Evolutionary conservation across 1,284 basidiomycete genomes (phyloP).

Genomic region (Rhodotorula sp.): DNA sequence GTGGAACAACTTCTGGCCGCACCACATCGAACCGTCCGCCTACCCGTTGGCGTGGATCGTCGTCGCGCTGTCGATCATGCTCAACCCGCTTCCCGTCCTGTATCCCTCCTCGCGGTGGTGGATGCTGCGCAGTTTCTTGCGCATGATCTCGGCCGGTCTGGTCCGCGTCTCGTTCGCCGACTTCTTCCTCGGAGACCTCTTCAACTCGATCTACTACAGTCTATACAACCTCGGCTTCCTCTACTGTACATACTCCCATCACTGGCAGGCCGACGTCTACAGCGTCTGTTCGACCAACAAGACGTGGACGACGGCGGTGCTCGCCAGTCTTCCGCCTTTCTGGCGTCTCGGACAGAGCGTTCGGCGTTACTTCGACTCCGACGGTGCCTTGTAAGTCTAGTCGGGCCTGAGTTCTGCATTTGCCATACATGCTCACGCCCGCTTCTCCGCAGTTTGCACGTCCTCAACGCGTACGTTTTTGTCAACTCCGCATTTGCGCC

Average conservation of each 20-base stretch:
- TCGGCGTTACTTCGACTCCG: slow-evolving; percentile 39
- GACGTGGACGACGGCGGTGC: slow-evolving; percentile 35
- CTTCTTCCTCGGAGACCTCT: slow-evolving; percentile 41
- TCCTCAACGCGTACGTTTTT: slow-evolving; percentile 26
- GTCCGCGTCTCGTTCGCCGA: slow-evolving; percentile 40
- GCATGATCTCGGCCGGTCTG: slow-evolving; percentile 33
- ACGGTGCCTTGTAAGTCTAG: slow-evolving; percentile 20
- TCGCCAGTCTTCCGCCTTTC: slow-evolving; percentile 31
- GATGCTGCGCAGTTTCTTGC: slow-evolving; percentile 31
- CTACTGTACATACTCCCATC: slow-evolving; percentile 33
- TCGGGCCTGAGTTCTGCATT: neutral
- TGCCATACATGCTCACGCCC: neutral
- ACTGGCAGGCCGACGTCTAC: slow-evolving; percentile 24
- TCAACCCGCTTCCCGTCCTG: slow-evolving; percentile 74
- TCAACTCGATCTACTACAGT: slow-evolving; percentile 39
- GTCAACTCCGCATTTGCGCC: no score
- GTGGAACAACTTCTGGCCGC: slow-evolving; percentile 41
- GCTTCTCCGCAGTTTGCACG: slow-evolving; percentile 19
- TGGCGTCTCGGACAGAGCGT: slow-evolving; percentile 35
- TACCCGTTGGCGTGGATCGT: slow-evolving; percentile 88
- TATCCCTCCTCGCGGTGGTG: slow-evolving; percentile 48
- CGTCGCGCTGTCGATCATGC: slow-evolving; percentile 58
- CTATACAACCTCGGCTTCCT: slow-evolving; percentile 35
- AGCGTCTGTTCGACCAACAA: slow-evolving; percentile 33
- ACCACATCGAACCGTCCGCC: slow-evolving; percentile 46